Base-by-base conservation (phyloP, 2,329 filamentous ascomycete genomes). In the Rutstroemia sp. region DNA sequence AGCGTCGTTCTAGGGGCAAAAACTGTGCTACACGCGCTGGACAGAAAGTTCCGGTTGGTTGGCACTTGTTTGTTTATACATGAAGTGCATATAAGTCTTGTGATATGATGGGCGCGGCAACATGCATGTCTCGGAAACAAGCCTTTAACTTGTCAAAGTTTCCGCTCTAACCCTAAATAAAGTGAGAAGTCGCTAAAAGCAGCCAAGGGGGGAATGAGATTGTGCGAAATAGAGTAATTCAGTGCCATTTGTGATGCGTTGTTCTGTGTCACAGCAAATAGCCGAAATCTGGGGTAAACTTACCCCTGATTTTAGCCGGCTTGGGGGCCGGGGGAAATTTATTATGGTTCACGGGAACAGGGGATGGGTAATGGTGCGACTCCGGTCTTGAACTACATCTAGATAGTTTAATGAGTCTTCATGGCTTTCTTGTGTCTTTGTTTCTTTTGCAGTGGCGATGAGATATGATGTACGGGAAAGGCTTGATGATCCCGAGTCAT, bases 251-350 rank as follows among this genome's bases (percentile, higher is more conserved):
- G 30, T 34, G 12, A 34, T 34, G 30, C 12, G 30, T 34, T 34
- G 30, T 34, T 34, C 10, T 34, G 44, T 47, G 9, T 10, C 21
- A 27, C 12, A 16, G 46, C 9, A 23, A 48, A 48, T 41, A 54
- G 52, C 45, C 52, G 52, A 48, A 49, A 54, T 42, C 52, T 34
- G 52, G 52, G 52, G 52, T 42, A 48, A 37, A 44, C 12, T 27
- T 48, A 54, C 51, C 51, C 51, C 42, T 54, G 21, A 19, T 44
- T 39, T 54, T 54, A 54, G 19, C 51, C 44, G 51, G 37, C 27
- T 17, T 19, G 12, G 39, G 39, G 50, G 44, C 17, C n/a, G n/a
- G 50, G n/a, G 25, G 16, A 6, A n/a, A n/a, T 48, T 30, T 44
- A 42, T 42, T 9, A 8, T 17, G 16, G 16, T n/a, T 42, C 17